These are phyloP conservation scores for Hordeum pubiflorum DNA, from an alignment of 202 grass and related monocot genomes.

Conservation along the genomic window DNA sequence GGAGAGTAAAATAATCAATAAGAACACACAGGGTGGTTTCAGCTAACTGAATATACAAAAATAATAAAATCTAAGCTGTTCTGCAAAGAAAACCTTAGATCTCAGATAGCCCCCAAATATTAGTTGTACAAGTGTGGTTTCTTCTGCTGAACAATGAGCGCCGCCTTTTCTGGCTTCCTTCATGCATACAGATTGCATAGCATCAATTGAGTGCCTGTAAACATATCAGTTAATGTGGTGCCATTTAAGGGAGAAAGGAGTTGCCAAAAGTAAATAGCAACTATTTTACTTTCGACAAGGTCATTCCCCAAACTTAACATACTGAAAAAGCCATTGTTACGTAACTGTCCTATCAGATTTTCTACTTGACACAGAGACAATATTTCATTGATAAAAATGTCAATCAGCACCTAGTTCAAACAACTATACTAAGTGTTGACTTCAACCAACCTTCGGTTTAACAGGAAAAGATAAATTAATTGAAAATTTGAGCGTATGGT, in stretches of 20 bases:
- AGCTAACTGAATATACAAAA: slow-evolving; percentile 13
- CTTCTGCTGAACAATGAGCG: slow-evolving; percentile 40
- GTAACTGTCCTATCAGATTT: background rate
- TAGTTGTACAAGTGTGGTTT: slow-evolving; percentile 81
- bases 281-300: background rate
- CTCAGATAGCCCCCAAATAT: slow-evolving; percentile 92
- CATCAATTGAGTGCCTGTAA: slow-evolving; percentile 82
- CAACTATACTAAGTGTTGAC: background rate
- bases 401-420: background rate
- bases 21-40: background rate
- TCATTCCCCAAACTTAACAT: background rate
- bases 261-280: slow-evolving; percentile 15
- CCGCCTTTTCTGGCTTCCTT: slow-evolving; percentile 53
- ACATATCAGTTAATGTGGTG: slow-evolving; percentile 18
- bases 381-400: background rate
- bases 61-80: background rate
- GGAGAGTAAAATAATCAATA: slow-evolving; percentile 17
- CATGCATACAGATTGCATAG: slow-evolving; percentile 83
- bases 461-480: slow-evolving; percentile 1
- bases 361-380: background rate
- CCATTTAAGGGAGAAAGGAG: background rate
- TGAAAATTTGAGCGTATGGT: background rate
- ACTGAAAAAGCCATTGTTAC: background rate
- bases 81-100: slow-evolving; percentile 60
- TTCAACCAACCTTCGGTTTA: background rate